phyloP scores from a whole-genome alignment of 2,329 filamentous ascomycete species.

The Diaporthe citrichinensis region DNA sequence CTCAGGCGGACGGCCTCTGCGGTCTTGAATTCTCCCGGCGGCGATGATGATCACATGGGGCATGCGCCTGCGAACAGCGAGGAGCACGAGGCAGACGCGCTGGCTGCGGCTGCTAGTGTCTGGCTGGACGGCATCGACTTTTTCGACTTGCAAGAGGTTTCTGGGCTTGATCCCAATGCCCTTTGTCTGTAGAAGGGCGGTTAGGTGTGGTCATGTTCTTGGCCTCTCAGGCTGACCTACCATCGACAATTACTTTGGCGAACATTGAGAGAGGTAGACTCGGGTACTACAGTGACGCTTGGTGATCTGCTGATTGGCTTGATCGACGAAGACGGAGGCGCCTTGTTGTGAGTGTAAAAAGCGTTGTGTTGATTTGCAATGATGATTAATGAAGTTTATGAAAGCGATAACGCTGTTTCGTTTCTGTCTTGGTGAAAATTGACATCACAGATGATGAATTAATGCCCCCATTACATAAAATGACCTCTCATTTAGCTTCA shows the following conservation, averaged over 20 bases:
- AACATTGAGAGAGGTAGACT: background rate
- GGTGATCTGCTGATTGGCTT: background rate
- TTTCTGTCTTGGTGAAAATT: background rate
- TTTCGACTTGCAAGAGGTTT: background rate
- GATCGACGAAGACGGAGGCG: too few species aligned
- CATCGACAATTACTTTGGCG: background rate
- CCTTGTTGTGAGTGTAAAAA: background rate
- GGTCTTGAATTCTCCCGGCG: background rate
- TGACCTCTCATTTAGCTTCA: too few species aligned
- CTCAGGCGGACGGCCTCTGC: background rate
- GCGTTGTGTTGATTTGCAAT: background rate
- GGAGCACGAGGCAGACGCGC: background rate
- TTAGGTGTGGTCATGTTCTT: background rate
- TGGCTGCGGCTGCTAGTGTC: background rate
- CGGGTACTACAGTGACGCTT: background rate
- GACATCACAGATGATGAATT: background rate
- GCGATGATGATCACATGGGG: background rate
- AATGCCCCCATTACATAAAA: background rate
- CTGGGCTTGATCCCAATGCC: background rate
- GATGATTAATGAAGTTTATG: background rate
- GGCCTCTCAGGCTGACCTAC: background rate
- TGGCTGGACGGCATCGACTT: slow-evolving; percentile 5
- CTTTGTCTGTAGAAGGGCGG: background rate
- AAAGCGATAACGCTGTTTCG: background rate
- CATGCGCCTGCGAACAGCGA: background rate